Base-by-base conservation (phyloP, 192 early-diverging fungal genomes). In the Coemansia sp. region DNA sequence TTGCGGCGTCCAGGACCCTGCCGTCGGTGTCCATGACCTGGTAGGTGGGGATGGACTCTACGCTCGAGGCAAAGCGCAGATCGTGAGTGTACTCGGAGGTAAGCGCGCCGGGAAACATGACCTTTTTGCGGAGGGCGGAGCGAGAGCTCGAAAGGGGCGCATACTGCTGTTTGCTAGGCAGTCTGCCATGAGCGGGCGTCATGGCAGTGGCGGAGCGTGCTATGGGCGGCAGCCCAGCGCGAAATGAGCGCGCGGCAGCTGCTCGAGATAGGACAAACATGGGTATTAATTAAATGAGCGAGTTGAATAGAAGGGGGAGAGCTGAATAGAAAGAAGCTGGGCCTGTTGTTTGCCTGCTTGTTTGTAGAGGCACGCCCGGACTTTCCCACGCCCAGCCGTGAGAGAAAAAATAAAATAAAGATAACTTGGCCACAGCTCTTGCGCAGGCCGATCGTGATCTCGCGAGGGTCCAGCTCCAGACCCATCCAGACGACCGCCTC, bases 1-100 rank as follows among this genome's bases (percentile, higher is more conserved):
- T 76, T 5, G 81, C 76, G 10, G 86, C 41, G 47, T 91, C 91
- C 29, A 91, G 73, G 24, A 96, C 85, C 37, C 88, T 87, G 20
- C 97, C 97, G 32, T 91, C 86, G 4, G 77, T 87, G 84, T 96
- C 94, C 90, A 99, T 92, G 17, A 99, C 93, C 41, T 94, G 89
- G 77, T 96, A 99, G 10, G 97, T 94, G 22, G 91, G 89, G 37
- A 99, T 91, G 12, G 91, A 76, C 27, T 88, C 87, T 49, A 87
- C 82, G 64, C 71, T 84, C 22, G 89, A 85, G 14, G 84, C 88
- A 65, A 94, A 89, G 37, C 81, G 74, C 41, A 92, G 79, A 20
- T 85, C 73, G 70, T 84, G 77, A 15, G 89, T 79, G 78, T 88
- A 91, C 53, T 88, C 82, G 49, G 86, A 87, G 67, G 86, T 73